A percentile compares a stretch with the other conserved stretches of the same genome.
Evolutionary conservation across 2,329 filamentous ascomycete genomes (phyloP).

Genomic region (Neofusicoccum parvum): DNA sequence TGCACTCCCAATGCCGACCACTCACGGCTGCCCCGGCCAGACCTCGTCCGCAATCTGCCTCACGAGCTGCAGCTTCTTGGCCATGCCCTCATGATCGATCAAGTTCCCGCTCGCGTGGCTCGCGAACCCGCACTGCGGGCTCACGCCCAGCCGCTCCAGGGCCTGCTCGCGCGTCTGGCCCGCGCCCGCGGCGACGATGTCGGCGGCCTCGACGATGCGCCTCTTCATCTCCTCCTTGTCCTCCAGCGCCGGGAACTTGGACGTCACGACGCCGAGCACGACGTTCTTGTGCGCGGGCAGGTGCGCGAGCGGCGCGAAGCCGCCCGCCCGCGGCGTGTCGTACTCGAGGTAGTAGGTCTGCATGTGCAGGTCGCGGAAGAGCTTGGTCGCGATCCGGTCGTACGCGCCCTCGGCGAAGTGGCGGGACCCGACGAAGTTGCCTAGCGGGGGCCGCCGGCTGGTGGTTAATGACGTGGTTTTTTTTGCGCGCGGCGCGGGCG

Average conservation of each 20-base stretch:
- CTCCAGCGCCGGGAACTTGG: constrained; percentile 46
- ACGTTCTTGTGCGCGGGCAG: constrained; percentile 47
- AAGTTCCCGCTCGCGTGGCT: constrained; percentile 72
- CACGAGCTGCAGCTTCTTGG: constrained; percentile 69
- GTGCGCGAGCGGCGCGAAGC: constrained; percentile 45
- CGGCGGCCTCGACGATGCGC: constrained; percentile 51
- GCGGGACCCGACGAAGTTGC: constrained; percentile 45
- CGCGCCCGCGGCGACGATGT: constrained; percentile 67
- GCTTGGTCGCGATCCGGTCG: constrained; percentile 43
- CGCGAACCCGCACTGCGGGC: constrained; percentile 47
- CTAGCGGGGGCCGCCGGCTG: constrained; percentile 22
- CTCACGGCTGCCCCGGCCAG: constrained; percentile 59
- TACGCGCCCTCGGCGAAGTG: constrained; percentile 49
- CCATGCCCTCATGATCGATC: constrained; percentile 67
- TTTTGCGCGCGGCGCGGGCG: neutral
- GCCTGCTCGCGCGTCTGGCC: constrained; percentile 65
- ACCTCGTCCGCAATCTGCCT: constrained; percentile 71
- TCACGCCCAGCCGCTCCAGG: constrained; percentile 58
- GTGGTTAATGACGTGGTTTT: neutral
- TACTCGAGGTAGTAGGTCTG: constrained; percentile 41
- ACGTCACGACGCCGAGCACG: constrained; percentile 45
- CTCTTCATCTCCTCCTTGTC: constrained; percentile 46
- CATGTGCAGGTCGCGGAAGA: constrained; percentile 33
- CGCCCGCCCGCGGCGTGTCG: constrained; percentile 47
- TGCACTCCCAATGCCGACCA: neutral